Evolutionary conservation across 805 yeast species (phyloP).

Genomic region (Komagataella mondaviorum): DNA sequence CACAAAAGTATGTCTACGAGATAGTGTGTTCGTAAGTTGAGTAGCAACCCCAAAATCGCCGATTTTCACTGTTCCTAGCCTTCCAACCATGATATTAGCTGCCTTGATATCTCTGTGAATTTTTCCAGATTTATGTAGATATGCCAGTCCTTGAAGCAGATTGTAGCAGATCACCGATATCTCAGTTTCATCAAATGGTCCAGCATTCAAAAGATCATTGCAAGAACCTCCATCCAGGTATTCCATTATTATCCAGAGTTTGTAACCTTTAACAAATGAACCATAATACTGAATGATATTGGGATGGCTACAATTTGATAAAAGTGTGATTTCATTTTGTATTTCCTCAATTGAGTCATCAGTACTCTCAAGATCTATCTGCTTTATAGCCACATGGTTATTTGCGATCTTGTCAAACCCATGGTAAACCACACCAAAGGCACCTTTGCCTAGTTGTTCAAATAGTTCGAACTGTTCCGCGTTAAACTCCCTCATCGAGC

Average conservation of each 20-base stretch:
- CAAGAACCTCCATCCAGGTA: slow-evolving; percentile 69
- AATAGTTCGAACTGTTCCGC: slow-evolving; percentile 28
- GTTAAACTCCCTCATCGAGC: slow-evolving; percentile 3
- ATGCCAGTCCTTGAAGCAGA: slow-evolving; percentile 45
- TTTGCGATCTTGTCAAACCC: slow-evolving; percentile 33
- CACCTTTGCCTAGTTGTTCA: slow-evolving; percentile 61
- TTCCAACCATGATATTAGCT: slow-evolving; percentile 57
- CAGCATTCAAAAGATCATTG: slow-evolving; percentile 45
- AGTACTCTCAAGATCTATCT: slow-evolving; percentile 55
- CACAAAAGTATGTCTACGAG: slow-evolving; percentile 37
- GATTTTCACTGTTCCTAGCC: slow-evolving; percentile 78
- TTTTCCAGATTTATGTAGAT: slow-evolving; percentile 58
- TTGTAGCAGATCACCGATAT: slow-evolving; percentile 42
- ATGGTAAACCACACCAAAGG: slow-evolving; percentile 64
- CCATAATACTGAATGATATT: slow-evolving; percentile 61
- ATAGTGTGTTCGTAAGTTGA: slow-evolving; percentile 41
- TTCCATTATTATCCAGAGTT: slow-evolving; percentile 76
- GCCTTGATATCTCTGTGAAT: slow-evolving; percentile 92
- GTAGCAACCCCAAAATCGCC: slow-evolving; percentile 98
- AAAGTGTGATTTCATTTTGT: slow-evolving; percentile 55
- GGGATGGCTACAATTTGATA: slow-evolving; percentile 49
- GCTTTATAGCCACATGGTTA: slow-evolving; percentile 43
- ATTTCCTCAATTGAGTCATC: slow-evolving; percentile 63
- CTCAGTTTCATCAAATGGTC: slow-evolving; percentile 42
- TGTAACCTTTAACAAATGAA: slow-evolving; percentile 54